These are phyloP conservation scores for Penicillium sp. DNA, from an alignment of 2,329 filamentous ascomycete genomes.

Conservation along the genomic window DNA sequence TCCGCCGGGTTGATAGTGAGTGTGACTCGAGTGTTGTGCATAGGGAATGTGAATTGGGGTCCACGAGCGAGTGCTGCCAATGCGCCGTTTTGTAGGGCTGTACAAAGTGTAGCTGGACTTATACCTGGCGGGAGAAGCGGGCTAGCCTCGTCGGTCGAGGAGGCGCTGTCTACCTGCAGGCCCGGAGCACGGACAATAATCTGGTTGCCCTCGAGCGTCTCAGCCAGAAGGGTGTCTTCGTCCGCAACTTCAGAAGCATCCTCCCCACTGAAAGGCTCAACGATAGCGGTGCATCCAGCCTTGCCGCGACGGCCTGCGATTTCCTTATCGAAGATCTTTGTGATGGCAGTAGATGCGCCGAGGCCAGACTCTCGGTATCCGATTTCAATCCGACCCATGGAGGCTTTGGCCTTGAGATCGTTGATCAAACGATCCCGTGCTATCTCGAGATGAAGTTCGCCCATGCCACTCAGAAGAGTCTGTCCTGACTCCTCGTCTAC, in stretches of 20 bases:
- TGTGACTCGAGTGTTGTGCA: constrained; percentile 69
- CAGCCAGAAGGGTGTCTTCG: constrained; percentile 37
- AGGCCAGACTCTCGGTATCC: constrained; percentile 84
- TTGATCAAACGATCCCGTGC: constrained; percentile 80
- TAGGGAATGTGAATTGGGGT: constrained; percentile 70
- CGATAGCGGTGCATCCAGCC: constrained; percentile 64
- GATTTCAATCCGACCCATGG: constrained; percentile 86
- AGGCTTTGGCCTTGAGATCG: constrained; percentile 79
- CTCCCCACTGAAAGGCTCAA: constrained; percentile 55
- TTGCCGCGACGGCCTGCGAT: constrained; percentile 75
- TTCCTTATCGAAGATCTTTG: constrained; percentile 67
- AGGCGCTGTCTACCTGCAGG: constrained; percentile 38
- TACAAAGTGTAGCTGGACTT: constrained; percentile 46
- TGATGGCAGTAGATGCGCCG: constrained; percentile 51
- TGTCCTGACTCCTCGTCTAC: constrained; percentile 87
- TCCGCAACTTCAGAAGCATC: constrained; percentile 12
- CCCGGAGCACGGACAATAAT: constrained; percentile 54
- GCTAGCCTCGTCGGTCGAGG: constrained; percentile 36
- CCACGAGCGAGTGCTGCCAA: constrained; percentile 80
- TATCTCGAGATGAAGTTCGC: constrained; percentile 90
- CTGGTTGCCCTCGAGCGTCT: constrained; percentile 63
- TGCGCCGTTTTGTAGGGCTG: constrained; percentile 68
- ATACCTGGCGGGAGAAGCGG: constrained; percentile 53
- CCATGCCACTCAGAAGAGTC: constrained; percentile 92
- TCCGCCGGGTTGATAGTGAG: constrained; percentile 61